Evolutionary conservation across 176 grass and related monocot species (phyloP), one percentile per base, ranked within the genome.

Genomic region (Hordeum marinum): DNA sequence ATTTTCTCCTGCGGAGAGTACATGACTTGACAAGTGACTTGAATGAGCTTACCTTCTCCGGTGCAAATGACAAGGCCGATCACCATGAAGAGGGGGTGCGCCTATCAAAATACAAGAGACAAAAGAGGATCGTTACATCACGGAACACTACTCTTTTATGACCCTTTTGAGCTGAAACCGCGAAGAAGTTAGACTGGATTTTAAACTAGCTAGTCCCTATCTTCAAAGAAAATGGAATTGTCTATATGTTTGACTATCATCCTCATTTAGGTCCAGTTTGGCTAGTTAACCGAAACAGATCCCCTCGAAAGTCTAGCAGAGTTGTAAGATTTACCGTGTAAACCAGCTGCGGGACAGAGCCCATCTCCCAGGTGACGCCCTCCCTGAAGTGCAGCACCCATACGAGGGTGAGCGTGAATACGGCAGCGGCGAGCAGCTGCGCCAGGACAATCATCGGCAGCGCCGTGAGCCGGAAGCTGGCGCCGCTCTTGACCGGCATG

Each of bases 11-110:
- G 43, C 42, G 37, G 27, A 11, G 15, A 54, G 46, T 20, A 50
- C 20, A 75, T 6, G 72, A 13, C 10, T 60, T 21, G 46, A 9
- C 6, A 18, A n/a, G 45, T 20, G 39, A 34, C 18, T 17, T 40
- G 8, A 40, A n/a, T n/a, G 1, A 1, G 18, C 2, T 78, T 88
- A 92, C 90, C 90, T 89, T 92, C 83, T 37, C 90, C 90, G 0
- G 82, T 82, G 78, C 86, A 92, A 65, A 92, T 83, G 74, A 92
- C 67, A 17, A 89, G 27, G 26, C 86, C 90, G 23, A 88, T 78
- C 11, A 92, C 78, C 90, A 86, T 89, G 86, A 92, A 92, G 34
- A 92, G 78, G 79, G 83, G 86, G 42, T 88, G 90, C 36, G 83
- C 90, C 89, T 91, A 57, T 34, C 6, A 20, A 48, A 29, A 18